Evolutionary conservation across 2,329 filamentous ascomycete species (phyloP).

Genomic region (Allantophomopsis cytisporea): DNA sequence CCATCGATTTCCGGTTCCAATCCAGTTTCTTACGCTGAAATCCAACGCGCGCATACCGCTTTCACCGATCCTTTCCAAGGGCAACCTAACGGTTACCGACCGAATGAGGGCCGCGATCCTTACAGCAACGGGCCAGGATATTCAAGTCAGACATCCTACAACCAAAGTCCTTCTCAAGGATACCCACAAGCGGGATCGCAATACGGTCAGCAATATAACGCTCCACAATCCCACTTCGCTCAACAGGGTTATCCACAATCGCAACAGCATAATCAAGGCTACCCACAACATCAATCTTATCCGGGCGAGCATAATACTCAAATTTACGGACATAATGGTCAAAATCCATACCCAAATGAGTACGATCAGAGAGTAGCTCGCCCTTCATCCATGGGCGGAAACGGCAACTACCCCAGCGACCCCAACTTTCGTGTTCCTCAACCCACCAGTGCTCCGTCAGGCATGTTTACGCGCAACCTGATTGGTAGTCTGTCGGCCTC

Average conservation of each 20-base stretch:
- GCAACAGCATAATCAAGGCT: slow-evolving; percentile 10
- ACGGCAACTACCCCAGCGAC: background rate
- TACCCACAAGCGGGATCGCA: background rate
- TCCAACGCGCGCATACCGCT: slow-evolving; percentile 20
- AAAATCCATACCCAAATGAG: background rate
- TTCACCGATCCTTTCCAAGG: slow-evolving; percentile 11
- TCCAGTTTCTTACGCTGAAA: slow-evolving; percentile 60
- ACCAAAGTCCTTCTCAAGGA: background rate
- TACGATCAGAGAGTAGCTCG: background rate
- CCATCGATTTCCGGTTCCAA: slow-evolving; percentile 75
- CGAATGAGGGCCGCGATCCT: slow-evolving; percentile 21
- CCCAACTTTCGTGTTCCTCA: slow-evolving; percentile 7
- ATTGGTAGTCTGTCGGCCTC: slow-evolving; percentile 87
- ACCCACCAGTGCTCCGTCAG: slow-evolving; percentile 36
- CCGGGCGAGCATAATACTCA: background rate
- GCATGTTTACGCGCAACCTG: slow-evolving; percentile 89
- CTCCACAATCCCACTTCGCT: slow-evolving; percentile 5
- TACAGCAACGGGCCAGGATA: slow-evolving; percentile 8
- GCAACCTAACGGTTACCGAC: slow-evolving; percentile 14
- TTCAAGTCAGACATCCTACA: background rate
- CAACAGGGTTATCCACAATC: background rate
- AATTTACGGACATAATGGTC: background rate
- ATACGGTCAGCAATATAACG: slow-evolving; percentile 1
- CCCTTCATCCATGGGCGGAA: background rate
- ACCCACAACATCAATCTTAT: background rate